Evolutionary conservation across 768 basidiomycete species (phyloP).

Genomic region (Lactarius pseudohatsudake): DNA sequence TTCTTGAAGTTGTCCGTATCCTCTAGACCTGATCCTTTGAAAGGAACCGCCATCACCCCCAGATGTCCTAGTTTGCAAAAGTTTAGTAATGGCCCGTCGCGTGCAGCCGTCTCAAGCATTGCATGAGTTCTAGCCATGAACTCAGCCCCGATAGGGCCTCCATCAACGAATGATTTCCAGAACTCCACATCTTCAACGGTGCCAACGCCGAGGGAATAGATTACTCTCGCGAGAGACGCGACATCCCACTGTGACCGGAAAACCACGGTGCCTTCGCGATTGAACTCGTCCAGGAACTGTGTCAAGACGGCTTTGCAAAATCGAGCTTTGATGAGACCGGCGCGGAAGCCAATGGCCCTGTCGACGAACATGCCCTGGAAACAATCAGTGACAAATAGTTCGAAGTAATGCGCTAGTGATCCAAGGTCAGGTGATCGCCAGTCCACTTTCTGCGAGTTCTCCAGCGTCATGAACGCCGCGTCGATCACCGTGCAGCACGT

Average conservation of each 20-base stretch:
- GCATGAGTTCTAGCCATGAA: background rate
- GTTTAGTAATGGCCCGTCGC: constrained; percentile 18
- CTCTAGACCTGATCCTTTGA: constrained; percentile 1
- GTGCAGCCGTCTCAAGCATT: background rate
- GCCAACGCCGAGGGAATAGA: background rate
- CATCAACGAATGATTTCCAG: constrained; percentile 4
- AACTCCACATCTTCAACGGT: background rate
- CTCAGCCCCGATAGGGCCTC: background rate
- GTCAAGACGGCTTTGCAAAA: background rate
- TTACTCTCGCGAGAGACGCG: background rate
- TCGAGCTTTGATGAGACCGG: constrained; percentile 3
- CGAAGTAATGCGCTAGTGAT: constrained; percentile 1
- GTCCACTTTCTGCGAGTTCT: constrained; percentile 3
- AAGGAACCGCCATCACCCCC: background rate
- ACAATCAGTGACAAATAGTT: background rate
- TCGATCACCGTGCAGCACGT: constrained; percentile 13
- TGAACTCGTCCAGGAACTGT: background rate
- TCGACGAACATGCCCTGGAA: constrained; percentile 10
- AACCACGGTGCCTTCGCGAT: background rate
- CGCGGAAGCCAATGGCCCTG: background rate
- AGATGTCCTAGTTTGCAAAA: constrained; percentile 14
- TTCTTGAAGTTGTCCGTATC: background rate
- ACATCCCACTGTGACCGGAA: background rate
- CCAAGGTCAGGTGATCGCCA: constrained; percentile 19
- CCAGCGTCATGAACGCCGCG: background rate